phyloP scores from a whole-genome alignment of 1,284 basidiomycete species.

The Cryptococcus jaspeensis region DNA sequence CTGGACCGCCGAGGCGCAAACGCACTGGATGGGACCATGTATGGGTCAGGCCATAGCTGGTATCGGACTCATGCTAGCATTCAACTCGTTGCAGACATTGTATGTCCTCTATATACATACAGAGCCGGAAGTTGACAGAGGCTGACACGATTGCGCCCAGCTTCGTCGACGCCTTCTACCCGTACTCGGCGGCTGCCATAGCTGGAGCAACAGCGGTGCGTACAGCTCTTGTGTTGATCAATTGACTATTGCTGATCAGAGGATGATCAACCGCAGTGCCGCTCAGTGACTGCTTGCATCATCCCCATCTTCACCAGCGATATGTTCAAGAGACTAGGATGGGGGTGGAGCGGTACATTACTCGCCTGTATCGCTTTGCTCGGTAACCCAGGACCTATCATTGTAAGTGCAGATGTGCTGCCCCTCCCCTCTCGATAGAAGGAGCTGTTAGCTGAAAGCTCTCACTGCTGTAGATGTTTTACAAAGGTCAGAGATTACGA shows the following conservation, averaged over 20 bases:
- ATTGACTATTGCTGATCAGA: no score
- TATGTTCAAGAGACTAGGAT: constrained; percentile 52
- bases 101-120: no score
- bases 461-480: background rate
- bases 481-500: background rate
- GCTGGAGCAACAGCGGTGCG: constrained; percentile 48
- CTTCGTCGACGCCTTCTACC: constrained; percentile 54
- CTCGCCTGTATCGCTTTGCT: constrained; percentile 48
- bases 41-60: constrained; percentile 43
- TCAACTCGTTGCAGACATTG: constrained; percentile 51
- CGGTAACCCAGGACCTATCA: constrained; percentile 51
- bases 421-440: no score
- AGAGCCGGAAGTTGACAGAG: background rate
- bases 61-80: constrained; percentile 49
- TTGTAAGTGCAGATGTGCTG: constrained; percentile 40
- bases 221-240: no score
- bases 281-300: constrained; percentile 49
- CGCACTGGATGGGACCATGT: constrained; percentile 50
- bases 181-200: constrained; percentile 53
- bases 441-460: background rate
- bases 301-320: constrained; percentile 52
- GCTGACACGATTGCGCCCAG: constrained; percentile 28
- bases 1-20: constrained; percentile 47
- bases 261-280: constrained; percentile 19
- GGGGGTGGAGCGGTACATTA: constrained; percentile 52